These are phyloP conservation scores for Albugo laibachii DNA, from an alignment of 352 stramenopile genomes.

Conservation along the genomic window DNA sequence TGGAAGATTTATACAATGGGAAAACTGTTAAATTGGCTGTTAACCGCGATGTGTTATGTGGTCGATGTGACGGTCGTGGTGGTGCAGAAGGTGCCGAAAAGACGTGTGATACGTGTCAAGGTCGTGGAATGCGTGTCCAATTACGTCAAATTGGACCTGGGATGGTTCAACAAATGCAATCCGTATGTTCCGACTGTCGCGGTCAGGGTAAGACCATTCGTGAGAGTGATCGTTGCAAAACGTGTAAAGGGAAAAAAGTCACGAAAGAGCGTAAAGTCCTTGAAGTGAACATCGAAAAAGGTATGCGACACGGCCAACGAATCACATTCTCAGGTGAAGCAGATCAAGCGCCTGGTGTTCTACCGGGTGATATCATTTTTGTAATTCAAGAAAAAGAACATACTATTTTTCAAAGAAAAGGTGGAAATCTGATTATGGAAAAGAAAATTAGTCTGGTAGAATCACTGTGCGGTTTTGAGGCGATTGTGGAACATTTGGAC, in stretches of 20 bases:
- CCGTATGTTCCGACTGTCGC: slow-evolving; percentile 83
- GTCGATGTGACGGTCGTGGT: slow-evolving; percentile 68
- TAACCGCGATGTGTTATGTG: slow-evolving; percentile 87
- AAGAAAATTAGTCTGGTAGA: slow-evolving; percentile 92
- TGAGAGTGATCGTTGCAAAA: slow-evolving; percentile 86
- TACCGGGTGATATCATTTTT: slow-evolving; percentile 92
- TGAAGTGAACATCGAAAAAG: slow-evolving; percentile 97
- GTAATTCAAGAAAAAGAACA: slow-evolving; percentile 96
- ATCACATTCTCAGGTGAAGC: slow-evolving; percentile 94
- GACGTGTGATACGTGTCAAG: slow-evolving; percentile 87
- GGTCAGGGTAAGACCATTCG: slow-evolving; percentile 89
- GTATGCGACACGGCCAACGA: slow-evolving; percentile 93
- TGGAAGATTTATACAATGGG: slow-evolving; percentile 99
- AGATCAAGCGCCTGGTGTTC: slow-evolving; percentile 87
- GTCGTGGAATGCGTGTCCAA: slow-evolving; percentile 88
- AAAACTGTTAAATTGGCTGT: slow-evolving; percentile 97
- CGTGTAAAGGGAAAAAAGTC: slow-evolving; percentile 87
- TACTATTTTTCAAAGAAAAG: slow-evolving; percentile 90
- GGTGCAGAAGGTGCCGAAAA: slow-evolving; percentile 88
- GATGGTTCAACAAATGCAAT: slow-evolving; percentile 98
- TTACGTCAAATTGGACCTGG: slow-evolving; percentile 92
- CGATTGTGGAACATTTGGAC: slow-evolving; percentile 87
- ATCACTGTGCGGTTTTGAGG: slow-evolving; percentile 80
- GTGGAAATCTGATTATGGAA: slow-evolving; percentile 90
- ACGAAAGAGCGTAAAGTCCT: slow-evolving; percentile 95